Conservation (phyloP, 768 basidiomycete genomes). For the Termitomyces eurrhizus region DNA sequence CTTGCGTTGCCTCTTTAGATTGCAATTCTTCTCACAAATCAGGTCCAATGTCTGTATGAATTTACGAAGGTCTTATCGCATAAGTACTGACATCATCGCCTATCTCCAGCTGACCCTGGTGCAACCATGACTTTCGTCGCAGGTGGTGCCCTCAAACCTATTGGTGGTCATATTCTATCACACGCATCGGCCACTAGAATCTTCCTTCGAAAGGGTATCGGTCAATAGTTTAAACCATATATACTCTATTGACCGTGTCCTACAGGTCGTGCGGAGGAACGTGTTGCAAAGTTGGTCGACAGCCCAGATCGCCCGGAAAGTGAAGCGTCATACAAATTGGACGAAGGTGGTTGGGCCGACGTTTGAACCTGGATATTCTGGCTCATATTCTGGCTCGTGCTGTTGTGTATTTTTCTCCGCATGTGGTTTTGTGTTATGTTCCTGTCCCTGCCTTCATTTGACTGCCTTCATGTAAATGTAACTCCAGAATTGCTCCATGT, state of each 20-base stretch:
- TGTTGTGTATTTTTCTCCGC: neutral
- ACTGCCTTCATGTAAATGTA: neutral
- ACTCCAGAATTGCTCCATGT: neutral
- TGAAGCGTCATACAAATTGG: slow-evolving; percentile 87
- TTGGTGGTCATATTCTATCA: slow-evolving; percentile 86
- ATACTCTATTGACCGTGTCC: neutral
- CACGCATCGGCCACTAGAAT: slow-evolving; percentile 87
- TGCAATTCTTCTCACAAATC: slow-evolving; percentile 85
- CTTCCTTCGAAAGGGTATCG: slow-evolving; percentile 80
- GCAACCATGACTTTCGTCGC: slow-evolving; percentile 95
- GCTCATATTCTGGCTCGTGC: neutral
- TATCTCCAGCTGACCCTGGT: slow-evolving; percentile 77
- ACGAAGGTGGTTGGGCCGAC: slow-evolving; percentile 89
- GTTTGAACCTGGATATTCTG: slow-evolving; percentile 40
- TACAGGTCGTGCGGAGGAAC: slow-evolving; percentile 81
- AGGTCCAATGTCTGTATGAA: slow-evolving; percentile 70
- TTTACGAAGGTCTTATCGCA: neutral
- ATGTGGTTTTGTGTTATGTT: neutral
- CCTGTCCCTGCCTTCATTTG: neutral
- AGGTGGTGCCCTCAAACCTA: slow-evolving; percentile 87
- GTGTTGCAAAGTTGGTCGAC: slow-evolving; percentile 87
- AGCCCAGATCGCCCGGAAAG: slow-evolving; percentile 88
- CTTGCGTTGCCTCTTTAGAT: slow-evolving; percentile 45
- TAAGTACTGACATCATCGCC: neutral
- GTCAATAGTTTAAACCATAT: neutral